phyloP scores from a whole-genome alignment of 2,329 filamentous ascomycete species.

The Diaporthe humulicola region DNA sequence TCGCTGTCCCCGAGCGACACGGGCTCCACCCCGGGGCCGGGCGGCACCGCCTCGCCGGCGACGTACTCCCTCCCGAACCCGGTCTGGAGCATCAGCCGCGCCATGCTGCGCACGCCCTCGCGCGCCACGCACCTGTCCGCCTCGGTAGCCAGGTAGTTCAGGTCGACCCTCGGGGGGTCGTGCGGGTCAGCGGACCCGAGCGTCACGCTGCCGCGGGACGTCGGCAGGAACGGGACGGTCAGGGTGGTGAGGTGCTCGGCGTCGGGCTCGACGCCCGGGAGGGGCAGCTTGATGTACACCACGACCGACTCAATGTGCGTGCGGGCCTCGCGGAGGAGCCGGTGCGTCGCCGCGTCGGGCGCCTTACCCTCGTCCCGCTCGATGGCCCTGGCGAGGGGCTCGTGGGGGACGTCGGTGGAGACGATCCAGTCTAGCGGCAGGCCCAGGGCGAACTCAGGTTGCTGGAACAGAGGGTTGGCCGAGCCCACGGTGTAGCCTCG shows the following conservation, averaged over 20 bases:
- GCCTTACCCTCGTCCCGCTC: conserved; percentile 44
- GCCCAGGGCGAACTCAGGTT: conserved; percentile 42
- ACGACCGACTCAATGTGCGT: conserved; percentile 45
- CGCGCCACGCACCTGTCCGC: conserved; percentile 49
- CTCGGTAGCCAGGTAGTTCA: conserved; percentile 48
- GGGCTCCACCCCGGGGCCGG: conserved; percentile 41
- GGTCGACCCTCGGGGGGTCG: conserved; percentile 46
- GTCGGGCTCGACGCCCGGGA: conserved; percentile 39
- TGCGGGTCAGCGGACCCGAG: conserved; percentile 41
- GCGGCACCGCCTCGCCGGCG: conserved; percentile 43
- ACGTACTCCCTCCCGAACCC: conserved; percentile 46
- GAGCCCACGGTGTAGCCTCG: conserved; percentile 45
- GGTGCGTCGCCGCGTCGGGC: conserved; percentile 38
- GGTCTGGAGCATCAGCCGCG: conserved; percentile 43
- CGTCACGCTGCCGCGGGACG: conserved; percentile 47
- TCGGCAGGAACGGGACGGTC: conserved; percentile 45
- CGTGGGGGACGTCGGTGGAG: conserved; percentile 34
- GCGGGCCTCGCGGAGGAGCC: conserved; percentile 41
- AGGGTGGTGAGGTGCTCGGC: conserved; percentile 43
- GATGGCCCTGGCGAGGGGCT: conserved; percentile 34
- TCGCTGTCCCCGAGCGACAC: conserved; percentile 44
- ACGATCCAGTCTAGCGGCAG: conserved; percentile 41
- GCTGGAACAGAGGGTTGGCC: conserved; percentile 40
- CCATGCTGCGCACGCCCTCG: conserved; percentile 45
- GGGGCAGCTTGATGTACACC: conserved; percentile 41